Conservation (phyloP, 495 filamentous ascomycete genomes). For the Wilcoxina mikolae region DNA sequence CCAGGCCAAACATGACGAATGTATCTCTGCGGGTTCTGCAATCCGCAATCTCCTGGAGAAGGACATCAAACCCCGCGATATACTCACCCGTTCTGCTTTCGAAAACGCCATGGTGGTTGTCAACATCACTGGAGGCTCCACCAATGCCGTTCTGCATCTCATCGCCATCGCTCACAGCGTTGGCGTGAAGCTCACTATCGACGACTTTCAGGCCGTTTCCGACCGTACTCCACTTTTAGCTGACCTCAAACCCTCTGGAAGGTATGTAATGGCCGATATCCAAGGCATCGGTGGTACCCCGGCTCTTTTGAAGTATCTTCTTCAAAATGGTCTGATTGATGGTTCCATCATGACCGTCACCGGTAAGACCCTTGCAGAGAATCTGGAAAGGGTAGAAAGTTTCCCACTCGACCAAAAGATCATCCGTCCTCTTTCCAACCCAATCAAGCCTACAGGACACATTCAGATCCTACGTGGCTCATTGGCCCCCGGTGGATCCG, state of each 20-base stretch:
- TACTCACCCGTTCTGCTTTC: conserved; percentile 80
- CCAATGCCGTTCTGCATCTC: conserved; percentile 91
- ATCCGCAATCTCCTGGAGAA: conserved; percentile 75
- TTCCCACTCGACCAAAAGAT: conserved; percentile 78
- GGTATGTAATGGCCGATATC: conserved; percentile 91
- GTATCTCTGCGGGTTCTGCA: conserved; percentile 65
- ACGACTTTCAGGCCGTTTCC: conserved; percentile 92
- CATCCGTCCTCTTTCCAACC: conserved; percentile 79
- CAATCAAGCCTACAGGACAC: conserved; percentile 87
- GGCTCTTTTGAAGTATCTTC: conserved; percentile 74
- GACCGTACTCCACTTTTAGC: conserved; percentile 87
- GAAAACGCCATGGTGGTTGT: conserved; percentile 94
- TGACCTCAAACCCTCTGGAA: conserved; percentile 91
- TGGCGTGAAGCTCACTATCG: conserved; percentile 83
- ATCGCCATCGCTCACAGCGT: conserved; percentile 93
- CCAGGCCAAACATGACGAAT: conserved; percentile 71
- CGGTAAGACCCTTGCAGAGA: conserved; percentile 83
- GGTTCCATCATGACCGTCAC: conserved; percentile 85
- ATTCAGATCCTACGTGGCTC: conserved; percentile 92
- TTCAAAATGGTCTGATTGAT: conserved; percentile 78
- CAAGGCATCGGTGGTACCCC: conserved; percentile 85
- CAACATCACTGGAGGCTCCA: conserved; percentile 89
- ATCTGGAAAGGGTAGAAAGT: conserved; percentile 59
- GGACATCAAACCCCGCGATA: conserved; percentile 78
- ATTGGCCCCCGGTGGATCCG: conserved; percentile 77